phyloP scores from a whole-genome alignment of 441 rosid genomes.

The Brassica hybrid region DNA sequence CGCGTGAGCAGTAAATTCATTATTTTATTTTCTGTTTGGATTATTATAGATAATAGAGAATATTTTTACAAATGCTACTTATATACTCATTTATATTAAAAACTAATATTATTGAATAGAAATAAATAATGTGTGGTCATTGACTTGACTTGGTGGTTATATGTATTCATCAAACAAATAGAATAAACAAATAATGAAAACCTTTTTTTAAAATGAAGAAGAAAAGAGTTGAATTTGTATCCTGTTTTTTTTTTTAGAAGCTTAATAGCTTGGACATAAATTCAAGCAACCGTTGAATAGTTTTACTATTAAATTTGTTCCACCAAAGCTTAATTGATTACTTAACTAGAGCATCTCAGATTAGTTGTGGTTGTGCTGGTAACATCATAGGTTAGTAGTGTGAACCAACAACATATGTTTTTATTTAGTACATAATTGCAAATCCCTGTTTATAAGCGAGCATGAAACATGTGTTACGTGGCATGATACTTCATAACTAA shows the following conservation, averaged over 20 bases:
- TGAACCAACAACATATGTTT: constrained; percentile 30
- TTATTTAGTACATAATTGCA: constrained; percentile 4
- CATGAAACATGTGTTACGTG: constrained; percentile 39
- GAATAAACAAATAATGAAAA: not conserved
- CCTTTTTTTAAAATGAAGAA: not conserved
- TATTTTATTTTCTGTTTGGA: not conserved
- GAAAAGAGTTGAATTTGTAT: constrained; percentile 34
- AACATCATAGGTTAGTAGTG: constrained; percentile 43
- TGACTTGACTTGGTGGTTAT: constrained; percentile 42
- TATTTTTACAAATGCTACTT: constrained; percentile 24
- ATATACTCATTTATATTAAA: constrained; percentile 27
- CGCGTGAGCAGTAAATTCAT: constrained; percentile 24
- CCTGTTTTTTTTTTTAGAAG: constrained; percentile 3
- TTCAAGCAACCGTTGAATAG: constrained; percentile 45
- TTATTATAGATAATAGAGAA: constrained; percentile 28
- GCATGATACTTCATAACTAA: constrained; percentile 36
- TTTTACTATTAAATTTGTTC: constrained; percentile 21
- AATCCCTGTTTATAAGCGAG: constrained; percentile 19
- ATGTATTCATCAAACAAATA: constrained; percentile 23
- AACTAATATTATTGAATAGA: constrained; percentile 12
- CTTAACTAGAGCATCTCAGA: constrained; percentile 27
- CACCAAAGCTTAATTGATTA: constrained; percentile 34
- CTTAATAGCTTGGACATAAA: constrained; percentile 42
- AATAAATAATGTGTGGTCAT: constrained; percentile 34
- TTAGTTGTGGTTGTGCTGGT: constrained; percentile 35